Evolutionary conservation across 1,139 yeast species (phyloP).

Genomic region (Pichia sp.): DNA sequence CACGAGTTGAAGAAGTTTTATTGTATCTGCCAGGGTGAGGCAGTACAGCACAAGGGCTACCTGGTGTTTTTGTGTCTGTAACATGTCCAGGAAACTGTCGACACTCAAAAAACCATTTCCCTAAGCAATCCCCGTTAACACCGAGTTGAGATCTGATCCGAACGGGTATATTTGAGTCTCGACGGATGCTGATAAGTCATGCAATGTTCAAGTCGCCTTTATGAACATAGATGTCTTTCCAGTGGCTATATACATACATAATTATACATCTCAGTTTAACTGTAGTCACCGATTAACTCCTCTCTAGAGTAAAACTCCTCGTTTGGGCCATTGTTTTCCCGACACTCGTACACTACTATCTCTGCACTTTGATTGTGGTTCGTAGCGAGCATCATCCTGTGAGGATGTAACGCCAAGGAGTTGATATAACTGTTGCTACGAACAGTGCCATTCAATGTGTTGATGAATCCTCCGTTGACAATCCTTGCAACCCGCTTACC

Average conservation of each 20-base stretch:
- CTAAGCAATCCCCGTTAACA: conserved; percentile 5
- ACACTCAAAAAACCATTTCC: background rate
- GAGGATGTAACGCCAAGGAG: conserved; percentile 81
- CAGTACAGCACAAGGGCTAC: too few relatives aligned
- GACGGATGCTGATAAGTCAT: background rate
- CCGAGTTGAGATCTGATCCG: background rate
- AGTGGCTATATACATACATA: background rate
- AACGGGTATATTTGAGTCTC: background rate
- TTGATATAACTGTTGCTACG: conserved; percentile 56
- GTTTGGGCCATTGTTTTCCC: conserved; percentile 25
- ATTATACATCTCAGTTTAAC: background rate
- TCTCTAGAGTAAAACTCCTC: conserved; percentile 17
- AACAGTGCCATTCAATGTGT: conserved; percentile 39
- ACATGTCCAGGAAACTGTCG: too few relatives aligned
- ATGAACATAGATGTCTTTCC: background rate
- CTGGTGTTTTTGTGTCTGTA: too few relatives aligned
- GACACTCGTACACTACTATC: conserved; percentile 61
- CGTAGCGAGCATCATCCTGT: conserved; percentile 87
- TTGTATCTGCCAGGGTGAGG: too few relatives aligned
- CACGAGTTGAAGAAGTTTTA: background rate
- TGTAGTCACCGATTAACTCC: conserved; percentile 15
- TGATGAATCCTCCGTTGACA: conserved; percentile 35
- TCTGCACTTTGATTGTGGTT: conserved; percentile 76
- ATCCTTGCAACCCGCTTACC: conserved; percentile 69
- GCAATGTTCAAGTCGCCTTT: too few relatives aligned